A percentile compares a stretch with the other conserved stretches of the same genome.
Conservation (phyloP, 2,329 filamentous ascomycete genomes). For the Coleophoma crateriformis region DNA sequence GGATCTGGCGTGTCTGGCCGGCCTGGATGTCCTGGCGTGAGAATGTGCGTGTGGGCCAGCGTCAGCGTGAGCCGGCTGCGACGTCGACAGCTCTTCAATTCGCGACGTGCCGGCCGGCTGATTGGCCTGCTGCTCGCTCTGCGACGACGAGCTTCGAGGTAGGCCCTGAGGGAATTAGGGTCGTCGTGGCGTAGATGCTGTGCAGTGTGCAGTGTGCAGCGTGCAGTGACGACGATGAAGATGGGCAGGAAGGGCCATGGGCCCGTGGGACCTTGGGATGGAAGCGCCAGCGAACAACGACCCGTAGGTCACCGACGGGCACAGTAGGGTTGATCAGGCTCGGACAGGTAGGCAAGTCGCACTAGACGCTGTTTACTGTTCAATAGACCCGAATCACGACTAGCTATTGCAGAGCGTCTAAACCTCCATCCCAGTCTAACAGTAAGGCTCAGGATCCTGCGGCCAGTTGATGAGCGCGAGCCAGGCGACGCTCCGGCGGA, state of each 20-base stretch:
- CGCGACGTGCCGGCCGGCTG: not conserved
- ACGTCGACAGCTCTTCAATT: not conserved
- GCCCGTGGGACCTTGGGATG: not conserved
- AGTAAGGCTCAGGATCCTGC: not conserved
- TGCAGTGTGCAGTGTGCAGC: too few species aligned
- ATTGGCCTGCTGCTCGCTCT: not conserved
- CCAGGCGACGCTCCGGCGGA: not conserved
- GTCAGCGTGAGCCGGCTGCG: not conserved
- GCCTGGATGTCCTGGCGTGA: constrained; percentile 6
- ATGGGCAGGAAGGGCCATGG: not conserved
- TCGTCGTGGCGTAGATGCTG: not conserved
- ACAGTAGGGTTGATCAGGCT: not conserved
- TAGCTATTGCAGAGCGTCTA: not conserved
- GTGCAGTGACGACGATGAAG: too few species aligned
- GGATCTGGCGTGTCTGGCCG: constrained; percentile 3
- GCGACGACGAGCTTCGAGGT: not conserved
- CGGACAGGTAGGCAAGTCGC: not conserved
- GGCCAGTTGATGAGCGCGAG: not conserved
- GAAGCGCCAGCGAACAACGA: not conserved
- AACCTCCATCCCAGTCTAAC: not conserved
- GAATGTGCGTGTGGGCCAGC: not conserved
- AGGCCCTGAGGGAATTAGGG: not conserved
- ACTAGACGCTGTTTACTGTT: too few species aligned
- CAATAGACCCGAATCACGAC: not conserved
- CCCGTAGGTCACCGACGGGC: not conserved